Evolutionary conservation across 2,329 filamentous ascomycete genomes (phyloP), one percentile per base, ranked within the genome.

Genomic region (Stachybotrys chartarum): DNA sequence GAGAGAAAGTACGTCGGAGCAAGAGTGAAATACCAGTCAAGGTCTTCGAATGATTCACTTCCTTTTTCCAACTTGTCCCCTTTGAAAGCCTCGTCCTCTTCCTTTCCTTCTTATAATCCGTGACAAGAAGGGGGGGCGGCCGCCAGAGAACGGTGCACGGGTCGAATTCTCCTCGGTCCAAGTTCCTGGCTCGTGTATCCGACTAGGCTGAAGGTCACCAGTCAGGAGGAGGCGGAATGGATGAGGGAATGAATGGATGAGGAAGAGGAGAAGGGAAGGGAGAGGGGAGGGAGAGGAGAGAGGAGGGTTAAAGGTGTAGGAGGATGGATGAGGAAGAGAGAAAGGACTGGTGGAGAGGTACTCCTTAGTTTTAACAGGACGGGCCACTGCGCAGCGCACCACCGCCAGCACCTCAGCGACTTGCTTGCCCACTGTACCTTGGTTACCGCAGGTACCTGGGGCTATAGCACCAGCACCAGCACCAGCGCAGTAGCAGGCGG

Each of bases 171-270:
- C 68, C 68, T 70, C 69, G 59, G 64, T 64, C 66, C 67, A 68
- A 59, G 18, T 47, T n/a, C 45, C 45, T 12, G 45, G 45, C 16
- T 47, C 45, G 7, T 47, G 16, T 42, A 42, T 42, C 35, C 35
- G 35, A 42, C 35, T 42, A 42, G 35, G 14, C 14, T 42, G 7
- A 47, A 47, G 18, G 45, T 64, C 65, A 24, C 66, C 64, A 66
- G 70, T 71, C 71, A 72, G 75, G 77, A 79, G 75, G 72, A 75
- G 72, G 69, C 69, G 70, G 70, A 70, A 74, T 69, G 73, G 72
- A 74, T 73, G 75, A 78, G 75, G 72, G 74, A 81, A 81, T 74
- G 78, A 80, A 76, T 80, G 76, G 76, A 76, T 73, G 61, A 71
- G 68, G 66, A 63, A 63, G 60, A 67, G 66, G 61, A 68, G 24